phyloP scores from a whole-genome alignment of 352 stramenopile genomes.

The Pythium coloratum region DNA sequence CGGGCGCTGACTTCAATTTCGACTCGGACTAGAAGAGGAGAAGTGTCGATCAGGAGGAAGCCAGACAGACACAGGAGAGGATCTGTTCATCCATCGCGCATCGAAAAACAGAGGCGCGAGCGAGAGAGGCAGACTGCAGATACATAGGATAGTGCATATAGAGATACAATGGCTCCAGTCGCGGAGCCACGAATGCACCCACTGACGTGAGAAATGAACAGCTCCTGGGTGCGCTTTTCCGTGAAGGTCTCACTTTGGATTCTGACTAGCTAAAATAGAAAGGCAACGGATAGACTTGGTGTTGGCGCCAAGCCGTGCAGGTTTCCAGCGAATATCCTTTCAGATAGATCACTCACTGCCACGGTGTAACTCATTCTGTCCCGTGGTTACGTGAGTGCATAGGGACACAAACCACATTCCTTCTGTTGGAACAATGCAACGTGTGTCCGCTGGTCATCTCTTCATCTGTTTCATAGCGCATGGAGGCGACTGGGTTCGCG shows the following conservation, averaged over 20 bases:
- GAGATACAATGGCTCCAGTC: background rate
- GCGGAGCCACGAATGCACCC: no score
- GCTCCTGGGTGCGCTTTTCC: background rate
- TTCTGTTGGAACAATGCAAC: background rate
- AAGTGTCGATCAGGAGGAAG: background rate
- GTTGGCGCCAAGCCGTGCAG: background rate
- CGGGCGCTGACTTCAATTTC: slow-evolving; percentile 27
- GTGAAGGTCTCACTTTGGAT: background rate
- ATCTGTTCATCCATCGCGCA: background rate
- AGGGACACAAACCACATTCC: background rate
- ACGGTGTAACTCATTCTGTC: no score
- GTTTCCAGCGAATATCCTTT: no score
- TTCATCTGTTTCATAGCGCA: slow-evolving; percentile 16
- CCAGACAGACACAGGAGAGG: background rate
- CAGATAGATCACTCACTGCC: background rate
- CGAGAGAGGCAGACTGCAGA: background rate
- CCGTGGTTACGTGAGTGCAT: background rate
- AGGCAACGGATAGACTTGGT: background rate
- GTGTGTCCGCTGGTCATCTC: background rate
- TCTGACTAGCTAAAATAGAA: slow-evolving; percentile 3
- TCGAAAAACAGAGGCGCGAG: background rate
- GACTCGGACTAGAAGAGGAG: slow-evolving; percentile 13
- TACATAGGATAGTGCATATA: slow-evolving; percentile 6
- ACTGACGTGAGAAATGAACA: background rate
- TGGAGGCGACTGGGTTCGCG: slow-evolving; percentile 2